These are phyloP conservation scores for Alternaria tenuissima DNA, from an alignment of 2,329 filamentous ascomycete species.

Conservation along the genomic window DNA sequence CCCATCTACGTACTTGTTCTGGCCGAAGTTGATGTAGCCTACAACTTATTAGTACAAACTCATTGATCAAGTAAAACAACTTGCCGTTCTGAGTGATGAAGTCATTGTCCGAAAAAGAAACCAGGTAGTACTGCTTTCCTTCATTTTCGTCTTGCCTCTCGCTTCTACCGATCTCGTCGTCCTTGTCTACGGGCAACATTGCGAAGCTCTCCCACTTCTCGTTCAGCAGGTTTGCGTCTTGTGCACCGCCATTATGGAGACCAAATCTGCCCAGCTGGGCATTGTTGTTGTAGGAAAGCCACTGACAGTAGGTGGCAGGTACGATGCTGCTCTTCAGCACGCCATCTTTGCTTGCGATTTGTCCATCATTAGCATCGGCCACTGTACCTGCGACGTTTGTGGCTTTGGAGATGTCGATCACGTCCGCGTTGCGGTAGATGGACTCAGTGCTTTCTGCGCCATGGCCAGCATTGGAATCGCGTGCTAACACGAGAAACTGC, in stretches of 20 bases:
- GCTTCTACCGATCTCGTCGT: slow-evolving; percentile 37
- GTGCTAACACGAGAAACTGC: slow-evolving; percentile 72
- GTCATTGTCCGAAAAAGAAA: slow-evolving; percentile 76
- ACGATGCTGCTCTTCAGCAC: slow-evolving; percentile 63
- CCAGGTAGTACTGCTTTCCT: slow-evolving; percentile 72
- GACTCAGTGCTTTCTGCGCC: slow-evolving; percentile 63
- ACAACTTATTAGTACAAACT: slow-evolving; percentile 4
- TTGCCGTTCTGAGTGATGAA: slow-evolving; percentile 75
- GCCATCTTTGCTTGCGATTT: slow-evolving; percentile 61
- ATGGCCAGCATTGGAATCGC: slow-evolving; percentile 68
- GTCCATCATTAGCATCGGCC: slow-evolving; percentile 50
- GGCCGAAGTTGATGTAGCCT: slow-evolving; percentile 67
- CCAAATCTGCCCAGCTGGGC: slow-evolving; percentile 70
- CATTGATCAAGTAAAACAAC: slow-evolving; percentile 13
- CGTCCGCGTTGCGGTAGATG: slow-evolving; percentile 72
- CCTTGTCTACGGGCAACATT: slow-evolving; percentile 63
- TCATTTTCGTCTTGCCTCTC: slow-evolving; percentile 46
- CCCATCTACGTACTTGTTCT: slow-evolving; percentile 63
- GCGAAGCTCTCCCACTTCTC: slow-evolving; percentile 81
- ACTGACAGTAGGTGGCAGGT: slow-evolving; percentile 69
- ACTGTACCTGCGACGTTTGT: slow-evolving; percentile 65
- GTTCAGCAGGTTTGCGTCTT: slow-evolving; percentile 68
- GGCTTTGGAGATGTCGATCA: slow-evolving; percentile 69
- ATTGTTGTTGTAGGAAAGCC: slow-evolving; percentile 74
- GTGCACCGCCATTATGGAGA: slow-evolving; percentile 71